Evolutionary conservation across 2,329 filamentous ascomycete species (phyloP).

Genomic region (Blumeria hordei): DNA sequence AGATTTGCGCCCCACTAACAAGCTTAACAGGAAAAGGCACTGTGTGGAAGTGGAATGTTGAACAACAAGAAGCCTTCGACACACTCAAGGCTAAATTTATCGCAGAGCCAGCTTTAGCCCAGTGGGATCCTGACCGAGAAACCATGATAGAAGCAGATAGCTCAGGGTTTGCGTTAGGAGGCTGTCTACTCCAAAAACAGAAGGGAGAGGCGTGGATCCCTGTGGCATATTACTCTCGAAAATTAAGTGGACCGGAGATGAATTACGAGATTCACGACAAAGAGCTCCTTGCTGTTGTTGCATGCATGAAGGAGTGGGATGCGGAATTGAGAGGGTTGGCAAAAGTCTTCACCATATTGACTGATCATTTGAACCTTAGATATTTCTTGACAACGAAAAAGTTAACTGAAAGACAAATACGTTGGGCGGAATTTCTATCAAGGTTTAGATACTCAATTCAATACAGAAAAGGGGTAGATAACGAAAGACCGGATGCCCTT

Average conservation of each 20-base stretch:
- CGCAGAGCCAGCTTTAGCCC: not conserved
- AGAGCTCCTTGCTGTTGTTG: not conserved
- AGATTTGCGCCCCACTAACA: not conserved
- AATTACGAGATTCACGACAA: constrained; percentile 1
- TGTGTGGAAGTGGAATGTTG: not conserved
- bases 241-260: not conserved
- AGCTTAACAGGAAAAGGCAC: not conserved
- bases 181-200: not conserved
- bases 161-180: not conserved
- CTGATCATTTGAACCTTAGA: not conserved
- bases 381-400: not conserved
- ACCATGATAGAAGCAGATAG: not conserved
- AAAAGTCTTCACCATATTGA: not conserved
- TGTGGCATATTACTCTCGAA: not conserved
- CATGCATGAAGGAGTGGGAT: not conserved
- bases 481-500: not conserved
- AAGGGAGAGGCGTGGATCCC: not conserved
- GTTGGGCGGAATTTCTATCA: not conserved
- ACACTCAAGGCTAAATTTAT: not conserved
- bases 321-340: not conserved
- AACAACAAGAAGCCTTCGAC: not conserved
- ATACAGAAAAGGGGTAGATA: not conserved
- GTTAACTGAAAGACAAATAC: not conserved
- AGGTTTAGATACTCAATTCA: not conserved
- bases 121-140: not conserved